Conservation (phyloP, 139 green algal species). For the Mesotaenium endlicherianum region DNA sequence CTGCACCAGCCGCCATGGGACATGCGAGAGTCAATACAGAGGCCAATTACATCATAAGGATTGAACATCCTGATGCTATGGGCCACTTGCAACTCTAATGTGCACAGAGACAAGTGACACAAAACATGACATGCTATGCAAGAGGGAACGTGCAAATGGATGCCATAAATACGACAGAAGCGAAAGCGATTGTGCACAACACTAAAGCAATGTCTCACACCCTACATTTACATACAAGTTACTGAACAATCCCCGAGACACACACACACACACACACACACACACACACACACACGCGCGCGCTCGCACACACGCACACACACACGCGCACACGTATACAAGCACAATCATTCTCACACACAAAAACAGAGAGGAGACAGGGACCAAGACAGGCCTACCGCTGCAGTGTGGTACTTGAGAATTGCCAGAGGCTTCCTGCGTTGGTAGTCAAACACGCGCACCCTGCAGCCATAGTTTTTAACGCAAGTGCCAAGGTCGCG, state of each 20-base stretch:
- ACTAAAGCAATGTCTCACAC: neutral
- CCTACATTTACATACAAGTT: neutral
- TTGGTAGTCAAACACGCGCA: constrained; percentile 21
- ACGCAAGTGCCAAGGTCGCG: no score
- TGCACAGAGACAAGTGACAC: neutral
- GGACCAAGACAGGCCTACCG: neutral
- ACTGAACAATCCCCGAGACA: neutral
- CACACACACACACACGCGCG: neutral
- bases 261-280: neutral
- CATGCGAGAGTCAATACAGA: neutral
- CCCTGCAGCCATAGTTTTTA: no score
- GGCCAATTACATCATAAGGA: neutral
- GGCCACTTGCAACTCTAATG: neutral
- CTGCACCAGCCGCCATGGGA: neutral
- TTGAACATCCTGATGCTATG: neutral
- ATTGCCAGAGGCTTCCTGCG: constrained; percentile 16
- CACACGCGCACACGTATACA: neutral
- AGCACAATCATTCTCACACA: neutral
- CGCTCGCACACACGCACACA: neutral
- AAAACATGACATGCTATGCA: neutral
- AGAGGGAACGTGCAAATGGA: neutral
- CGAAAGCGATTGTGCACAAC: neutral
- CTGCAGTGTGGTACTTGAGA: constrained; percentile 24
- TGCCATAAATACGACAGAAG: neutral
- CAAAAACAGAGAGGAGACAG: neutral